Base-by-base conservation (phyloP, 805 yeast genomes). In the Wickerhamiella sergipiensis region DNA sequence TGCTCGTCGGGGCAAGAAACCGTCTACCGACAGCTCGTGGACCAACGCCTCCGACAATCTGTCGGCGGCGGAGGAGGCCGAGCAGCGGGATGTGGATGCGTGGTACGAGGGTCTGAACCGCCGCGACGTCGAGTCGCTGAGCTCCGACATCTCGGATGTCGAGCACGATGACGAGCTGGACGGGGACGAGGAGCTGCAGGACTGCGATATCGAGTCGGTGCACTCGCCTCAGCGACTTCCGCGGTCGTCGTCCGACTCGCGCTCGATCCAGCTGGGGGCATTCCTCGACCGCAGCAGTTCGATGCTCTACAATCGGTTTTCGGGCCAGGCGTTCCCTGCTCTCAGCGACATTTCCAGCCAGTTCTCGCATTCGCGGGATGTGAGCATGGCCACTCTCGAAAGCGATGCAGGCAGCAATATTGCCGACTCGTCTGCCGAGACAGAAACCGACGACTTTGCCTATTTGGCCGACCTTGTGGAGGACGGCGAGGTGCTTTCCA, bases 61-160 rank as follows among this genome's bases (percentile, higher is more conserved):
- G 23, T 23, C 39, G 21, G 54, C 52, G 3, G 59, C 57, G 10
- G 61, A 61, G 26, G 64, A 58, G 44, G 61, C 56, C 12, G 61
- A 62, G 45, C 67, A 64, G 51, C 56, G 62, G 8, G 67, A 65
- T 38, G 67, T 65, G 7, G 66, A 64, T 24, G 63, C 58, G 15
- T 65, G 69, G 69, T 62, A 54, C 50, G 54, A 59, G 38, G 56
- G 55, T 31, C 49, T 62, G 29, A 52, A 54, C 8, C 53, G 49
- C 18, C 55, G 54, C 6, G 65, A 58, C n/a, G 59, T 57, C 39
- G 61, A 56, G 12, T 54, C 59, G 1, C 53, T 59, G 24, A 57
- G 56, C 47, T 51, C 56, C 22, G 51, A 45, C 17, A 55, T 55
- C 47, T 53, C 57, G 19, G 51, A 45, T 12, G 45, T 10, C 22